Evolutionary conservation across 2,329 filamentous ascomycete genomes (phyloP), one percentile per base, ranked within the genome.

Genomic region (Pseudocercospora vitis): DNA sequence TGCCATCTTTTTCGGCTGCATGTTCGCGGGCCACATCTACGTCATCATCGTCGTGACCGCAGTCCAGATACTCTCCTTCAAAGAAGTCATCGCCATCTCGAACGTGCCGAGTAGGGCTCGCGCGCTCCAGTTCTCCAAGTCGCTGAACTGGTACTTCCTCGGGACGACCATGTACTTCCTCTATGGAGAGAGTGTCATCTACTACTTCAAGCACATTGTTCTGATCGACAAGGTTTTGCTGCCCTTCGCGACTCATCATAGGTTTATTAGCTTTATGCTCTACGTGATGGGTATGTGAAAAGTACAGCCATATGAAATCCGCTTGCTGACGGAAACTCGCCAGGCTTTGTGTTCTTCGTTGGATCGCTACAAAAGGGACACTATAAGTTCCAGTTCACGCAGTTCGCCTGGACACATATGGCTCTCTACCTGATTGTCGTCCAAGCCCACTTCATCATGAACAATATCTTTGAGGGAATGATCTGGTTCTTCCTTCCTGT

Each of bases 361-460:
- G 87, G 84, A 44, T 95, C 92, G 7, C 82, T 99, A 51, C 89
- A 96, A 73, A 92, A 95, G 63, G 91, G 92, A 35, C 89, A 97
- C 74, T 96, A 97, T 79, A 89, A 87, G 72, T 97, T 99, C 76
- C 94, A 99, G 74, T 99, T 99, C 75, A 96, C 91, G 58, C 94
- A 99, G 74, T 99, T 97, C 68, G 94, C 91, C 50, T 99, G 94
- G 94, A 97, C 94, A 11, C 94, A 99, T 73, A 97, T 99, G 91
- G 94, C 95, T 4, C 83, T 99, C 16, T 97, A 95, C 78, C 80
- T 99, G 67, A 96, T 99, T 66, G 92, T 97, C 32, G 91, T 96
- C 4, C 91, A 99, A 74, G 91, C 94, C 11, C 94, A 99, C 72
- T 99, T 99, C 73, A 90, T 97, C 76, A 97, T 99, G 89, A 99